Conservation (phyloP, 495 filamentous ascomycete genomes). For the Halenospora varia region DNA sequence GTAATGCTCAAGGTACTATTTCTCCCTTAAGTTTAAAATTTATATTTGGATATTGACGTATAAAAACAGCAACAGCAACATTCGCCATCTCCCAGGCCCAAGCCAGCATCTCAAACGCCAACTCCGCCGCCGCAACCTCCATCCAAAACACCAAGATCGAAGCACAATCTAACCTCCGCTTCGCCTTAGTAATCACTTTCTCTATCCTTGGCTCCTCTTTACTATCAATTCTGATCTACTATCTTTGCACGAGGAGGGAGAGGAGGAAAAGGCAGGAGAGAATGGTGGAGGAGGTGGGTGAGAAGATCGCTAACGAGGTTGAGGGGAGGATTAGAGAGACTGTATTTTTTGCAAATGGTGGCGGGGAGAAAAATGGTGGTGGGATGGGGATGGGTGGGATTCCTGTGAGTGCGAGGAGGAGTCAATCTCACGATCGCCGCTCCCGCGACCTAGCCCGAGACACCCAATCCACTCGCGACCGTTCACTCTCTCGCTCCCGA, state of each 20-base stretch:
- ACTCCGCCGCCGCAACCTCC: not conserved
- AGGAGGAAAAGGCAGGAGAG: not conserved
- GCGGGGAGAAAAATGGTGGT: too few relatives aligned
- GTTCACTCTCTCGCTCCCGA: too few relatives aligned
- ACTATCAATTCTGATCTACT: not conserved
- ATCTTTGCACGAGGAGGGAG: not conserved
- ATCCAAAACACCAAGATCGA: not conserved
- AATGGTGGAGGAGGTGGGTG: too few relatives aligned
- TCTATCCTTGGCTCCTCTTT: not conserved
- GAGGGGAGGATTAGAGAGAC: not conserved
- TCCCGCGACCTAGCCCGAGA: too few relatives aligned
- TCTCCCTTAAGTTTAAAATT: not conserved
- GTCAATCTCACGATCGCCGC: too few relatives aligned
- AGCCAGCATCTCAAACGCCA: not conserved
- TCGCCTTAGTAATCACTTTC: not conserved
- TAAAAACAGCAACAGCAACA: too few relatives aligned
- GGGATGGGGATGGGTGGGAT: too few relatives aligned
- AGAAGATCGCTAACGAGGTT: not conserved
- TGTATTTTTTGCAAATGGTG: not conserved
- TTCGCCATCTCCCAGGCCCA: too few relatives aligned
- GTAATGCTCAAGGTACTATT: not conserved
- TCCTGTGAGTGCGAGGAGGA: too few relatives aligned
- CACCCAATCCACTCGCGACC: too few relatives aligned
- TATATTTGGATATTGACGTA: not conserved
- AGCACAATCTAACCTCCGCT: not conserved